A percentile compares a stretch with the other conserved stretches of the same genome.
Conservation (phyloP, 2,329 filamentous ascomycete species). For the Colletotrichum salicis region DNA sequence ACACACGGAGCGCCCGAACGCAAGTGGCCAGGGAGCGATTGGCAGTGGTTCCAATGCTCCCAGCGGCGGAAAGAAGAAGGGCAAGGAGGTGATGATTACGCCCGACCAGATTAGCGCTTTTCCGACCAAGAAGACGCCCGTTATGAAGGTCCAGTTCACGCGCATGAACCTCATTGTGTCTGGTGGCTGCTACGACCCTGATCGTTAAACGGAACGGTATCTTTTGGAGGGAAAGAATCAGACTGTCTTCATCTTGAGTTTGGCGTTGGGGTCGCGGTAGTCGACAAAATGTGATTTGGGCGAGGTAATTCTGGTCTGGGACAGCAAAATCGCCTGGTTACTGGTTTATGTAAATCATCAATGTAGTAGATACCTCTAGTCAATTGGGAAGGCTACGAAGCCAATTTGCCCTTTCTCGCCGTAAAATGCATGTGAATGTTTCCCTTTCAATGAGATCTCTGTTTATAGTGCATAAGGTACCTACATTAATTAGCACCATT, state of each 20-base stretch:
- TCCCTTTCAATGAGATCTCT: too few species aligned
- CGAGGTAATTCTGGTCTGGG: conserved; percentile 15
- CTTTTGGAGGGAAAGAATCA: background rate
- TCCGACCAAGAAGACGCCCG: conserved; percentile 93
- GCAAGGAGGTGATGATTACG: conserved; percentile 89
- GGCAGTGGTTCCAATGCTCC: conserved; percentile 42
- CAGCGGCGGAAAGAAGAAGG: conserved; percentile 73
- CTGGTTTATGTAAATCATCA: conserved; percentile 22
- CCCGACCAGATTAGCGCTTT: conserved; percentile 96
- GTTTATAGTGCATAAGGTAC: too few species aligned
- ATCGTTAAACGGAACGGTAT: conserved; percentile 47
- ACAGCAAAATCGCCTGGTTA: conserved; percentile 5
- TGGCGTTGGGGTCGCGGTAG: conserved; percentile 31
- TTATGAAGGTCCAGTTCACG: conserved; percentile 93
- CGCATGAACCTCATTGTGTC: conserved; percentile 94
- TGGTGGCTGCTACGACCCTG: conserved; percentile 75
- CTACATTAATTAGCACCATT: too few species aligned
- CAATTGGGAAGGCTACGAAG: background rate
- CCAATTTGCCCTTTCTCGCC: background rate
- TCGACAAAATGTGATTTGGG: conserved; percentile 12
- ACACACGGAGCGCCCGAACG: conserved; percentile 42
- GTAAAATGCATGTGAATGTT: background rate
- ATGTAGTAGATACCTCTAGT: conserved; percentile 7
- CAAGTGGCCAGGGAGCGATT: conserved; percentile 42
- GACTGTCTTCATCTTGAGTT: conserved; percentile 30